Conservation (phyloP, 805 yeast genomes). For the Candida chilensis region DNA sequence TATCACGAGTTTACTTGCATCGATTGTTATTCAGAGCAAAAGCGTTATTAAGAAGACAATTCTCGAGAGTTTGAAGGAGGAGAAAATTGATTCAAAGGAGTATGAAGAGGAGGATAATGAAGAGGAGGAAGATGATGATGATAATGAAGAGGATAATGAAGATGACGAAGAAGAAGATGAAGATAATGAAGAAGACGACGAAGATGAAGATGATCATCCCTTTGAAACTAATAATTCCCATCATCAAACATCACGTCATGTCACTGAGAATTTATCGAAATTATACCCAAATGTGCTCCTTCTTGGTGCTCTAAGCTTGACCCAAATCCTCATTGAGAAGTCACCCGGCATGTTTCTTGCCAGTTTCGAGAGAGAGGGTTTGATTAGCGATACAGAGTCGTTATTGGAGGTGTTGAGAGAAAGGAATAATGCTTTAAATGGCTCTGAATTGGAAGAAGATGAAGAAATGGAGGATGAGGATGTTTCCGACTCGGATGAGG, state of each 20-base stretch:
- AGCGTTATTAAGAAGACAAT: too few species aligned
- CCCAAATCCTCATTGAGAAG: conserved; percentile 31
- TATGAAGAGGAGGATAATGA: conserved; percentile 2
- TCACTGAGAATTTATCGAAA: conserved; percentile 7
- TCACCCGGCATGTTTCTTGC: conserved; percentile 32
- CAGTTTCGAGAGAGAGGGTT: conserved; percentile 64
- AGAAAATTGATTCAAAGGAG: not conserved
- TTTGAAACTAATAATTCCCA: too few species aligned
- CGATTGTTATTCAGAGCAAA: conserved; percentile 50
- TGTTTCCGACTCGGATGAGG: conserved; percentile 12
- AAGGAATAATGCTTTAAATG: conserved; percentile 2
- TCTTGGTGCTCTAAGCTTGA: conserved; percentile 41
- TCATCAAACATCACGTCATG: too few species aligned
- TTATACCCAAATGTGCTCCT: conserved; percentile 30
- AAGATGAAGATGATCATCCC: conserved; percentile 3
- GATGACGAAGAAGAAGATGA: conserved; percentile 3
- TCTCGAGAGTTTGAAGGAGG: not conserved
- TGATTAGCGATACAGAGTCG: conserved; percentile 38
- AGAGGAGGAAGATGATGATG: conserved; percentile 4
- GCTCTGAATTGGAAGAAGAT: conserved; percentile 6
- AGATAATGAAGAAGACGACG: conserved; percentile 3
- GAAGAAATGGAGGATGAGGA: conserved; percentile 7
- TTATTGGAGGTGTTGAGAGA: conserved; percentile 16
- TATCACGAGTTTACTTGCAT: conserved; percentile 43
- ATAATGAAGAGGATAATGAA: not conserved